Evolutionary conservation across 1,139 yeast genomes (phyloP).

Genomic region (Candida tunisiensis): DNA sequence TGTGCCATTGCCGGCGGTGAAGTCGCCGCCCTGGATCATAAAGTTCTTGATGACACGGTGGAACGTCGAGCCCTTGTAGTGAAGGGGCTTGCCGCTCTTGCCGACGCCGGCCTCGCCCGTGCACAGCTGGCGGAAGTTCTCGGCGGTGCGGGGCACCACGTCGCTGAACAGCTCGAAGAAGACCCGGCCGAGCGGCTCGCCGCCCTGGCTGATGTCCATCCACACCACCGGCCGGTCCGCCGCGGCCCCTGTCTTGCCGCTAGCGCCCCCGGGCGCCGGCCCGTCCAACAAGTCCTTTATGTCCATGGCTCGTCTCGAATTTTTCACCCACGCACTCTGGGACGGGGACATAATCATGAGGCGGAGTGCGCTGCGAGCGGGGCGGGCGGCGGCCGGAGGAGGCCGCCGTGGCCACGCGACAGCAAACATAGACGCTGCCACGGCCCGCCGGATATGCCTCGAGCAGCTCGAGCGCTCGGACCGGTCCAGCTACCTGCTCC

Average conservation of each 20-base stretch:
- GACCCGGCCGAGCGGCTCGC: conserved; percentile 48
- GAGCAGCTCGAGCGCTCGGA: no score
- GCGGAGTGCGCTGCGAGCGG: no score
- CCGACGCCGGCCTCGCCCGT: conserved; percentile 79
- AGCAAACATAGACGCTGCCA: no score
- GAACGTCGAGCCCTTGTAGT: conserved; percentile 66
- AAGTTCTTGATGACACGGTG: conserved; percentile 81
- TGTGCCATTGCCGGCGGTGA: conserved; percentile 75
- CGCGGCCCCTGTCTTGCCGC: no score
- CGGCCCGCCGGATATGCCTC: no score
- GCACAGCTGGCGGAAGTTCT: conserved; percentile 79
- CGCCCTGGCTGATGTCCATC: conserved; percentile 61
- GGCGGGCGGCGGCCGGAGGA: no score
- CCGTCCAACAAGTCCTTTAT: no score
- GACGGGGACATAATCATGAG: no score
- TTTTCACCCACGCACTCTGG: no score
- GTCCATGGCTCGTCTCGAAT: no score
- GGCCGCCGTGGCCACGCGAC: no score
- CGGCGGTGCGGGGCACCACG: conserved; percentile 83
- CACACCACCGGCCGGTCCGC: conserved; percentile 36
- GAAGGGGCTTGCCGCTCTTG: conserved; percentile 42
- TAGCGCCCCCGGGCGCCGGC: no score
- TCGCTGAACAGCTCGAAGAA: conserved; percentile 65
- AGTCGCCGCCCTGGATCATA: conserved; percentile 97
- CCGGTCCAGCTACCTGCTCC: conserved; percentile 46